Conservation (phyloP, 805 yeast genomes). For the Candida ovalis region DNA sequence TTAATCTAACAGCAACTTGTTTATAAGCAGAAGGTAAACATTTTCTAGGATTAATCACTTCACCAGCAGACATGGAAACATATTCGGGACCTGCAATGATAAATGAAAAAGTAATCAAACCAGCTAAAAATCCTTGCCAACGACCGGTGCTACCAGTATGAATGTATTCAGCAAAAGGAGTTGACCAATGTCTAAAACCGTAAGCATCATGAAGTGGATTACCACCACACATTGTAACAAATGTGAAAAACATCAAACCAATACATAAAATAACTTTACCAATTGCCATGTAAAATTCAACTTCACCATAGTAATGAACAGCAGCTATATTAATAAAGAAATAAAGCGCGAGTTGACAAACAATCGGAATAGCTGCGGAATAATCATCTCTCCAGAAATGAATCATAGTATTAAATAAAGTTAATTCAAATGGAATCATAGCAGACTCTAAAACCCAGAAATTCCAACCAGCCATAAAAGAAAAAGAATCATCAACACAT, state of each 20-base stretch:
- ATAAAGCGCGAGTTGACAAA: conserved; percentile 38
- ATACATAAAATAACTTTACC: conserved; percentile 41
- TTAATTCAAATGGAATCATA: conserved; percentile 47
- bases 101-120: conserved; percentile 39
- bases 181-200: conserved; percentile 33
- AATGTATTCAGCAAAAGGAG: conserved; percentile 34
- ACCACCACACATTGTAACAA: conserved; percentile 50
- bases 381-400: conserved; percentile 47
- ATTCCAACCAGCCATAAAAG: conserved; percentile 47
- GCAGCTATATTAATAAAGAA: conserved; percentile 41
- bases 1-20: conserved; percentile 42
- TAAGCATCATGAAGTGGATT: conserved; percentile 41
- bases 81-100: conserved; percentile 49
- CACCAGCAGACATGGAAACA: conserved; percentile 45
- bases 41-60: conserved; percentile 44
- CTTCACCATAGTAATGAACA: conserved; percentile 44
- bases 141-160: conserved; percentile 41
- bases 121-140: conserved; percentile 42
- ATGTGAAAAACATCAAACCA: conserved; percentile 41
- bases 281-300: conserved; percentile 43
- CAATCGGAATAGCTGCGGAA: conserved; percentile 43
- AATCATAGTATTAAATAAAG: conserved; percentile 42
- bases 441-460: conserved; percentile 46
- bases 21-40: conserved; percentile 45
- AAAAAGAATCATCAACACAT: conserved; percentile 43